These are phyloP conservation scores for Pyropia yezoensis DNA, from an alignment of 23 red algal species.

Conservation along the genomic window DNA sequence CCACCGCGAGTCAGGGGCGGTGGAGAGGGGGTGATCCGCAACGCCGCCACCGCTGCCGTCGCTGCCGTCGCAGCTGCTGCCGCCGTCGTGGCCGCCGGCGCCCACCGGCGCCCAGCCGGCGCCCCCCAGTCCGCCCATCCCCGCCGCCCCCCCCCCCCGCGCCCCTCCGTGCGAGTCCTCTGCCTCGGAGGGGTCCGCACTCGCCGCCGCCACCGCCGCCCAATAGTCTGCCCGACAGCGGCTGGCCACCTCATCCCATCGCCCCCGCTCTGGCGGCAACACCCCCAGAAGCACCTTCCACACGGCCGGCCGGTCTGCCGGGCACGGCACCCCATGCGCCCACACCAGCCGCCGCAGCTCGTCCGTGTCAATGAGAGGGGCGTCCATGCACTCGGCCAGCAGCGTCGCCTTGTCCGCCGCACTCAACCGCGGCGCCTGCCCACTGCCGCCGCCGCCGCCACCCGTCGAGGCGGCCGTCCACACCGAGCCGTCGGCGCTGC, in stretches of 20 bases:
- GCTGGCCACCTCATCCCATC: slow-evolving; percentile 24
- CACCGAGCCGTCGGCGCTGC: too few species aligned
- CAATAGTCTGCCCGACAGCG: slow-evolving; percentile 25
- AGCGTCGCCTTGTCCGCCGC: too few species aligned
- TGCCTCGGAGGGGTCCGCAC: slow-evolving; percentile 22
- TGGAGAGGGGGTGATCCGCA: slow-evolving; percentile 44
- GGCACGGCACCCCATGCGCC: slow-evolving; percentile 37
- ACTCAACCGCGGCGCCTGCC: too few species aligned
- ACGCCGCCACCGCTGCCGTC: too few species aligned
- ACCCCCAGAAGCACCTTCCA: slow-evolving; percentile 47
- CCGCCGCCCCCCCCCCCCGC: background rate
- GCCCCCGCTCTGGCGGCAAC: slow-evolving; percentile 30
- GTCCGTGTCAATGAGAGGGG: slow-evolving; percentile 43
- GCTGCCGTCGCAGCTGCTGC: too few species aligned
- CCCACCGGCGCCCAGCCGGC: too few species aligned
- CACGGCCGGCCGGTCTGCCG: slow-evolving; percentile 16
- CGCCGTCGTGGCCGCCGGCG: too few species aligned
- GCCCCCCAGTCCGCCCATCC: too few species aligned
- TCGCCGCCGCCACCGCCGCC: slow-evolving; percentile 13
- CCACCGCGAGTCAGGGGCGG: slow-evolving; percentile 28
- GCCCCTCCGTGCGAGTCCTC: background rate
- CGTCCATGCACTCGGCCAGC: slow-evolving; percentile 6
- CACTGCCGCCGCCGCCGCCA: too few species aligned
- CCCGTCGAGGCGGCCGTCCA: too few species aligned
- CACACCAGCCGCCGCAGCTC: slow-evolving; percentile 44